Conservation (phyloP, 139 green algal genomes). For the Tetradesmus lagerheimii region DNA sequence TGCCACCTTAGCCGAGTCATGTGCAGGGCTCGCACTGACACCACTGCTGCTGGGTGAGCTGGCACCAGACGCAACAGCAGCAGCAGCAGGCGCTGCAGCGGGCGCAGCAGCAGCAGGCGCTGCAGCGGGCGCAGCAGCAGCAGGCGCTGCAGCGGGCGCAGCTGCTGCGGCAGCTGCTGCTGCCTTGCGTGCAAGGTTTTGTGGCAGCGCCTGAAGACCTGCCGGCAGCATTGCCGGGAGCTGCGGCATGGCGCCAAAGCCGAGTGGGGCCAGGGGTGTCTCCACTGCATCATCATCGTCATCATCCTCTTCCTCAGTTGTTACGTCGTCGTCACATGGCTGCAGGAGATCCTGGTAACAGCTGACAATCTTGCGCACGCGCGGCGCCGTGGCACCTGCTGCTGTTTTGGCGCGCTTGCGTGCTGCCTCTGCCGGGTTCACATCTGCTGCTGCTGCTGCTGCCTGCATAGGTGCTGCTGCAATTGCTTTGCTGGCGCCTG, state of each 20-base stretch:
- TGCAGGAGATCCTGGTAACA: not conserved
- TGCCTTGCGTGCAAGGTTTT: not conserved
- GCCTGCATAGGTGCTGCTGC: not conserved
- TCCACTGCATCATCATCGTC: not conserved
- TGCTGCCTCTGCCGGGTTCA: not conserved
- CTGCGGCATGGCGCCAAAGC: not conserved
- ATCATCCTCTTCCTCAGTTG: not conserved
- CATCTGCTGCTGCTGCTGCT: not conserved
- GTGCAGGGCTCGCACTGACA: not conserved
- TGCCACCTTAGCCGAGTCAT: not conserved
- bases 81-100: not conserved
- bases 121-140: not conserved
- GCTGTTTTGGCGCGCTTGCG: not conserved
- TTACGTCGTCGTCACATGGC: not conserved
- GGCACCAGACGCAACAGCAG: not conserved
- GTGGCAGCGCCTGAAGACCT: not conserved
- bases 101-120: not conserved
- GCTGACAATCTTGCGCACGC: not conserved
- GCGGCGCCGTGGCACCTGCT: not conserved
- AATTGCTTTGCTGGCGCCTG: not conserved
- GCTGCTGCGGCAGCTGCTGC: not conserved
- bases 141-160: not conserved
- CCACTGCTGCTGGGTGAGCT: conserved; percentile 9
- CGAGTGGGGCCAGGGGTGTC: not conserved
- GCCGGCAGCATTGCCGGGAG: not conserved